Conservation (phyloP, 1,284 basidiomycete species). For the Peniophora sp. region DNA sequence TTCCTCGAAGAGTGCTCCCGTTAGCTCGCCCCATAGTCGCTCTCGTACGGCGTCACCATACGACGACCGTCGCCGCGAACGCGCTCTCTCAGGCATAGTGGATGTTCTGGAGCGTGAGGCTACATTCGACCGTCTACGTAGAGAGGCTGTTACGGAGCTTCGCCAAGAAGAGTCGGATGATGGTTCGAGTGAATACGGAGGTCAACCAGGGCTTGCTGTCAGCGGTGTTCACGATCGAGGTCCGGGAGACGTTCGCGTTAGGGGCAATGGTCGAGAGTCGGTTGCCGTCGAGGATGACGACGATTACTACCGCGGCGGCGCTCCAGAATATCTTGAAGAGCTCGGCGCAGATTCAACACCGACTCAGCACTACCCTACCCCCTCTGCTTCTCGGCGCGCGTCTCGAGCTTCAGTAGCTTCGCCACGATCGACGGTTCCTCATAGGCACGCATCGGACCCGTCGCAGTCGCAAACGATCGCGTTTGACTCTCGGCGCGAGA, state of each 20-base stretch:
- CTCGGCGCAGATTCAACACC: not conserved
- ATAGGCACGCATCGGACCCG: no score
- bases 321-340: not conserved
- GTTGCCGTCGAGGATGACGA: not conserved
- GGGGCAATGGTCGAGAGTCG: no score
- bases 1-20: not conserved
- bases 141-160: conserved; percentile 6
- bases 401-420: no score
- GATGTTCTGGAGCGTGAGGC: conserved; percentile 19
- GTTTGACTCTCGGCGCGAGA: no score
- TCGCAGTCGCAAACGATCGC: no score
- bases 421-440: no score
- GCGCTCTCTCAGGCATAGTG: conserved; percentile 36
- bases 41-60: not conserved
- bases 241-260: no score
- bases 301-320: not conserved
- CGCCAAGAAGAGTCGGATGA: conserved; percentile 14
- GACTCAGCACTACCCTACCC: not conserved
- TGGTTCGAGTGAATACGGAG: conserved; percentile 18
- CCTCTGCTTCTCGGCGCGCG: not conserved
- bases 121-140: not conserved
- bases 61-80: conserved; percentile 6
- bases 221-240: conserved; percentile 12
- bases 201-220: conserved; percentile 29
- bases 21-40: not conserved